These are phyloP conservation scores for Candida nemodendra DNA, from an alignment of 805 yeast genomes.

Conservation along the genomic window DNA sequence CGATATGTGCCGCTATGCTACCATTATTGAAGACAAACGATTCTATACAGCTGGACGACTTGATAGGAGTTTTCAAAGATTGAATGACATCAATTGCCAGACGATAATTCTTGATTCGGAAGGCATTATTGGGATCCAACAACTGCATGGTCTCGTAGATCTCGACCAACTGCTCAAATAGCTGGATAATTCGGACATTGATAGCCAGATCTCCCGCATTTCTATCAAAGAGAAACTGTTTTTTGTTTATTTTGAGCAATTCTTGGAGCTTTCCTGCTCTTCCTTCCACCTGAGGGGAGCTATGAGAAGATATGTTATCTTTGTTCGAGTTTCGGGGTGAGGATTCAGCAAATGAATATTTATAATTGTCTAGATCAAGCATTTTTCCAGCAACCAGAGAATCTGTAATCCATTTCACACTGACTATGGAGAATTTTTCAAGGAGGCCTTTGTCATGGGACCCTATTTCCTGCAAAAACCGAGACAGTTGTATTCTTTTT, in stretches of 20 bases:
- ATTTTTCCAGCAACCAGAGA: conserved; percentile 9
- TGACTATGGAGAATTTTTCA: conserved; percentile 5
- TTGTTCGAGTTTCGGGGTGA: neutral
- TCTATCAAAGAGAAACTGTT: neutral
- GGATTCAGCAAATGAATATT: conserved; percentile 4
- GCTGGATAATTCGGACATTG: conserved; percentile 32
- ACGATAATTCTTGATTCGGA: conserved; percentile 33
- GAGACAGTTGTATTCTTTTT: conserved; percentile 2
- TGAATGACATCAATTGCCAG: conserved; percentile 42
- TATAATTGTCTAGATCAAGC: conserved; percentile 9
- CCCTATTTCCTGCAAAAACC: neutral
- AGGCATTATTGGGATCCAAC: conserved; percentile 18
- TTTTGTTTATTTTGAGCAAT: neutral
- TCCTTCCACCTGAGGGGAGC: neutral
- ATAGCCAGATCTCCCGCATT: neutral
- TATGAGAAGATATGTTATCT: conserved; percentile 8
- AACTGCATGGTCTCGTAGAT: conserved; percentile 25
- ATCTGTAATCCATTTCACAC: conserved; percentile 15
- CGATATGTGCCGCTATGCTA: conserved; percentile 42
- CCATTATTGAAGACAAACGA: conserved; percentile 41
- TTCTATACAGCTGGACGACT: conserved; percentile 37
- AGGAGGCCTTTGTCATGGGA: neutral
- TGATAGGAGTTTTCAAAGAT: conserved; percentile 29
- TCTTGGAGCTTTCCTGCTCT: neutral
- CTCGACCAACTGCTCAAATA: conserved; percentile 32